A percentile compares a stretch with the other conserved stretches of the same genome.
phyloP scores from a whole-genome alignment of 306 rosid species.

The Erythrophleum fordii region DNA sequence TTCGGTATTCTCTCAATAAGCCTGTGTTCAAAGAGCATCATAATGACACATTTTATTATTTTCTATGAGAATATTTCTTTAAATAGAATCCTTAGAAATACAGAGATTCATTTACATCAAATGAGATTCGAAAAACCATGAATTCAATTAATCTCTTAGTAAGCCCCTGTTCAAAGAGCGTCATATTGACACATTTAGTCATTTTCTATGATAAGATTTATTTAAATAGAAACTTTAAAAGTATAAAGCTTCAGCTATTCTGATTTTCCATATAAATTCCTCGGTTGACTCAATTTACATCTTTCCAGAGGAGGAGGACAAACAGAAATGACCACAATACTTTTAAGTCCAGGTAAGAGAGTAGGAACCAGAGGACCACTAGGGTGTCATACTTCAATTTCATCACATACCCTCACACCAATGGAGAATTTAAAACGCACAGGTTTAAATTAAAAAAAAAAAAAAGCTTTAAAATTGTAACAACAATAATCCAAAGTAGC shows the following conservation, averaged over 20 bases:
- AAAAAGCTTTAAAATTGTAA: background rate
- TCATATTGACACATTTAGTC: background rate
- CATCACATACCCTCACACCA: background rate
- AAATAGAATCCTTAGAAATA: too few relatives aligned
- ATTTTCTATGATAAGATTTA: background rate
- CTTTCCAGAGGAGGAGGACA: background rate
- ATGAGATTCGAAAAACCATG: background rate
- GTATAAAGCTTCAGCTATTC: background rate
- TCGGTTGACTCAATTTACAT: background rate
- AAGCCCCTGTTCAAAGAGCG: background rate
- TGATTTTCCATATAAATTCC: background rate
- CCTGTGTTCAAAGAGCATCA: background rate
- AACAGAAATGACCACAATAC: background rate
- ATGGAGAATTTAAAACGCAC: background rate
- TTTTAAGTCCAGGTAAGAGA: too few relatives aligned
- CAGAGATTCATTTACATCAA: too few relatives aligned
- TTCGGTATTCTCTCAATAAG: background rate
- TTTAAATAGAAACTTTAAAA: background rate
- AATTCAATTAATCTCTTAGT: background rate
- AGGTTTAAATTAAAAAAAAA: too few relatives aligned
- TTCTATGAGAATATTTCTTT: background rate
- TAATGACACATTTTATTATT: background rate
- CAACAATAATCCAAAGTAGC: background rate
- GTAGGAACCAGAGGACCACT: background rate
- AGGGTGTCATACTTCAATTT: background rate